phyloP scores from a whole-genome alignment of 148 eudicot genomes.

The Vaccinium corymbosum region DNA sequence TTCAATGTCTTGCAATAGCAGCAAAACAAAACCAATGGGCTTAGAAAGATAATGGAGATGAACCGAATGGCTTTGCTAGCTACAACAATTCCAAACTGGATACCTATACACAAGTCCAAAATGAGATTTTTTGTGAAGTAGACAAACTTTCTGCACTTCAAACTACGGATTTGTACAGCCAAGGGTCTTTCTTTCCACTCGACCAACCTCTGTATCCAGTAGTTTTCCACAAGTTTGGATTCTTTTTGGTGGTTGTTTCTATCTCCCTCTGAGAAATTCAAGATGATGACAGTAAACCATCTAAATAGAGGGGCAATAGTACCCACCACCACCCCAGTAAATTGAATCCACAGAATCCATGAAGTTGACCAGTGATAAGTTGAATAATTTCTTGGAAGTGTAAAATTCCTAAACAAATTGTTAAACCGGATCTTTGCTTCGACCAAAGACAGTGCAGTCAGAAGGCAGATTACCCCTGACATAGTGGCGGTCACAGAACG shows the following conservation, averaged over 20 bases:
- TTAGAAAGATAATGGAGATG: neutral
- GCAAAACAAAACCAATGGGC: neutral
- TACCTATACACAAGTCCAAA: conserved; percentile 12
- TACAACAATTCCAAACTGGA: conserved; percentile 19
- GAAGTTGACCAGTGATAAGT: conserved; percentile 26
- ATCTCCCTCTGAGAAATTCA: neutral
- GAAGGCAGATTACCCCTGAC: conserved; percentile 18
- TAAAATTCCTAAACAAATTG: neutral
- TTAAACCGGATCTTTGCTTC: conserved; percentile 11
- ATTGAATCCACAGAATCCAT: conserved; percentile 17
- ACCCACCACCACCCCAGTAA: conserved; percentile 22
- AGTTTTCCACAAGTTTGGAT: conserved; percentile 18
- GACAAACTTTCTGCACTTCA: neutral
- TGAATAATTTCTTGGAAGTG: neutral
- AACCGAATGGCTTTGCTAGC: conserved; percentile 16
- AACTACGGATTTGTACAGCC: neutral
- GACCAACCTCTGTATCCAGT: conserved; percentile 24
- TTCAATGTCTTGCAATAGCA: neutral
- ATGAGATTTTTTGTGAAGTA: neutral
- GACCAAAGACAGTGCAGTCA: conserved; percentile 10
- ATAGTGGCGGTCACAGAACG: conserved; percentile 18
- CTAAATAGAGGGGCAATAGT: conserved; percentile 22
- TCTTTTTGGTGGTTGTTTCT: neutral
- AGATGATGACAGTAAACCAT: conserved; percentile 19
- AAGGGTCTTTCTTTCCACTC: conserved; percentile 25